A percentile compares a stretch with the other conserved stretches of the same genome.
Evolutionary conservation across 139 green algal species (phyloP).

Genomic region (Chlorella sorokiniana): DNA sequence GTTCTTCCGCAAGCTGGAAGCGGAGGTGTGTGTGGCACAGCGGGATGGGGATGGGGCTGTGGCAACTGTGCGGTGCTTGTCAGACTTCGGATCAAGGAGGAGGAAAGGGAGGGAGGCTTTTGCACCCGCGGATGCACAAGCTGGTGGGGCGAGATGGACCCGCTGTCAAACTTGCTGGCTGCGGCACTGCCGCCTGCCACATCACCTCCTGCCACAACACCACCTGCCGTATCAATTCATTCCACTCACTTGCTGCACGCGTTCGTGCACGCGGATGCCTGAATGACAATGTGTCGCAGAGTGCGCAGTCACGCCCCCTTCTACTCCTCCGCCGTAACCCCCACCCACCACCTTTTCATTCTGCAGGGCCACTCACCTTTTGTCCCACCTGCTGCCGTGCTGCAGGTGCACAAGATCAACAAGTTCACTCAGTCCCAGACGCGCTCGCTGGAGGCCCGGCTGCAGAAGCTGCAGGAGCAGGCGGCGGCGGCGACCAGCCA

Average conservation of each 20-base stretch:
- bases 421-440: constrained; percentile 39
- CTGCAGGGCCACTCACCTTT: neutral
- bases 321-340: neutral
- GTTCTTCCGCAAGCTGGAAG: constrained; percentile 45
- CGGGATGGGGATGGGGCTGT: neutral
- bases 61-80: neutral
- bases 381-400: neutral
- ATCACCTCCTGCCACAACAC: no score
- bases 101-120: neutral
- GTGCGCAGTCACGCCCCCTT: neutral
- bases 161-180: no score
- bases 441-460: constrained; percentile 16
- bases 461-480: constrained; percentile 37
- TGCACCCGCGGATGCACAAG: no score
- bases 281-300: neutral
- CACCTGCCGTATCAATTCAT: no score
- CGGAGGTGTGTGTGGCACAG: constrained; percentile 11
- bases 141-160: no score
- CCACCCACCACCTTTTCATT: no score
- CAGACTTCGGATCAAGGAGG: neutral
- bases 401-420: constrained; percentile 38
- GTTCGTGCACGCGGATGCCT: neutral
- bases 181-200: no score
- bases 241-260: no score
- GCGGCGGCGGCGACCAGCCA: neutral